Conservation (phyloP, 2,329 filamentous ascomycete genomes). For the Phialophora chinensis region DNA sequence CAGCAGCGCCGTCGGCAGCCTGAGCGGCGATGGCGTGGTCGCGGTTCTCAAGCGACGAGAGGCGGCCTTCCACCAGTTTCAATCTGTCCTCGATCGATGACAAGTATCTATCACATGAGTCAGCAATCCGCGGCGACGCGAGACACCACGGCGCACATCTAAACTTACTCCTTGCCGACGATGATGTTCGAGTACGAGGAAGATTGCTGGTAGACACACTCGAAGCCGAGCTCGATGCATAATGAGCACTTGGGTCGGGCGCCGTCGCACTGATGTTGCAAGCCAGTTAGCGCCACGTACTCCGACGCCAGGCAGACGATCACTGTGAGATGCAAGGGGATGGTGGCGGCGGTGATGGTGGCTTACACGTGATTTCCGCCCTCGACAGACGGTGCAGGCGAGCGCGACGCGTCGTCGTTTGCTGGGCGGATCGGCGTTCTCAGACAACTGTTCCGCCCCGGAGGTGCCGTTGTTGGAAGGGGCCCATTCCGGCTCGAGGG, state of each 20-base stretch:
- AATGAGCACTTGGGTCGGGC: slow-evolving; percentile 50
- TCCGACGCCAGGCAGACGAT: neutral
- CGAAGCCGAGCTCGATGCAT: slow-evolving; percentile 50
- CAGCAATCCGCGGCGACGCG: neutral
- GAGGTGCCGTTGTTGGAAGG: slow-evolving; percentile 7
- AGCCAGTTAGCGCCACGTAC: slow-evolving; percentile 3
- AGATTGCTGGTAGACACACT: slow-evolving; percentile 48
- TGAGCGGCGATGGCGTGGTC: neutral
- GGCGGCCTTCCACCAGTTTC: slow-evolving; percentile 23
- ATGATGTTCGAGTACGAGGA: slow-evolving; percentile 19
- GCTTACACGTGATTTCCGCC: slow-evolving; percentile 26
- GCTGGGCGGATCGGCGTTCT: slow-evolving; percentile 14
- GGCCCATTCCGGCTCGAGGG: slow-evolving; percentile 15
- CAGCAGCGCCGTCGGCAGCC: neutral
- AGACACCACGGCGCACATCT: neutral
- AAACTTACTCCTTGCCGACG: slow-evolving; percentile 24
- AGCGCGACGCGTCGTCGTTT: slow-evolving; percentile 25
- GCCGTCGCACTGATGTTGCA: slow-evolving; percentile 30
- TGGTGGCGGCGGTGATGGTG: neutral
- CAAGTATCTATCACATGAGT: slow-evolving; percentile 10
- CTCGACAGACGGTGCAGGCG: slow-evolving; percentile 20
- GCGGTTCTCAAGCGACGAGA: slow-evolving; percentile 15
- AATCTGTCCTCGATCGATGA: slow-evolving; percentile 21
- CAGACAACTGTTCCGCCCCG: slow-evolving; percentile 12
- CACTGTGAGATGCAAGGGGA: too few relatives aligned